A percentile compares a stretch with the other conserved stretches of the same genome.
Conservation (phyloP, 1,284 basidiomycete genomes). For the Pseudozyma hubeiensis region DNA sequence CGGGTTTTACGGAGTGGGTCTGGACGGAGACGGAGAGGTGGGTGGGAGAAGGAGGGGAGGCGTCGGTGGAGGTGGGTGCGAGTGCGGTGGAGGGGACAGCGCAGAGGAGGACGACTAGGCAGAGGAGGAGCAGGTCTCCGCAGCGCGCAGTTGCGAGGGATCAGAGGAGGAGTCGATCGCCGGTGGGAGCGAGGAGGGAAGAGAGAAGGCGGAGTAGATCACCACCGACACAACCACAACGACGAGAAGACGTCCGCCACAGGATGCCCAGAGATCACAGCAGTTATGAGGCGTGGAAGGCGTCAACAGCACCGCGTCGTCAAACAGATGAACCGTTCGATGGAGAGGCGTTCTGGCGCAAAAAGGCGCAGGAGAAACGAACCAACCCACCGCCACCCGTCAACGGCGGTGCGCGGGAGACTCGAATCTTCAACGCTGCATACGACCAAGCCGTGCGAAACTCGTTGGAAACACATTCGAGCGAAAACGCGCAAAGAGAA, state of each 20-base stretch:
- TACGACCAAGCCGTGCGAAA: slow-evolving; percentile 16
- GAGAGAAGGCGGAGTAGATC: slow-evolving; percentile 8
- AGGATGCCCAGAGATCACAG: slow-evolving; percentile 10
- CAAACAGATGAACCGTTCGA: slow-evolving; percentile 14
- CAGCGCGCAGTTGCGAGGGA: slow-evolving; percentile 1
- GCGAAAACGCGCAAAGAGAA: slow-evolving; percentile 8
- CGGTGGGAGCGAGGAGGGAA: not conserved
- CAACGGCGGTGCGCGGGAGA: slow-evolving; percentile 10
- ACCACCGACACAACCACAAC: slow-evolving; percentile 13
- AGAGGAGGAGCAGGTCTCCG: slow-evolving; percentile 15
- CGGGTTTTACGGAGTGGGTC: slow-evolving; percentile 55
- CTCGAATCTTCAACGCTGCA: slow-evolving; percentile 25
- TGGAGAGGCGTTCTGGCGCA: slow-evolving; percentile 27
- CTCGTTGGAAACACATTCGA: not conserved
- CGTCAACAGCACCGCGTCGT: slow-evolving; percentile 4
- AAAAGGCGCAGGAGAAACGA: slow-evolving; percentile 26
- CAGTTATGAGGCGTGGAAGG: slow-evolving; percentile 11
- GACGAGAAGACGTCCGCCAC: not conserved
- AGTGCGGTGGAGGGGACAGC: not conserved
- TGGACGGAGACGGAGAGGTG: slow-evolving; percentile 48
- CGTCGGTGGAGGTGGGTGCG: not conserved
- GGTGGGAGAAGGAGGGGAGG: slow-evolving; percentile 5
- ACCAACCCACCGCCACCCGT: slow-evolving; percentile 27
- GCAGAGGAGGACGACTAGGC: not conserved
- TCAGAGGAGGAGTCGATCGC: slow-evolving; percentile 12